Percentiles rank a stretch among this genome's conserved stretches.
These are phyloP conservation scores for thale cress (Arabidopsis thaliana) DNA, from an alignment of 345 rosid species.

Conservation along the genomic window DNA sequence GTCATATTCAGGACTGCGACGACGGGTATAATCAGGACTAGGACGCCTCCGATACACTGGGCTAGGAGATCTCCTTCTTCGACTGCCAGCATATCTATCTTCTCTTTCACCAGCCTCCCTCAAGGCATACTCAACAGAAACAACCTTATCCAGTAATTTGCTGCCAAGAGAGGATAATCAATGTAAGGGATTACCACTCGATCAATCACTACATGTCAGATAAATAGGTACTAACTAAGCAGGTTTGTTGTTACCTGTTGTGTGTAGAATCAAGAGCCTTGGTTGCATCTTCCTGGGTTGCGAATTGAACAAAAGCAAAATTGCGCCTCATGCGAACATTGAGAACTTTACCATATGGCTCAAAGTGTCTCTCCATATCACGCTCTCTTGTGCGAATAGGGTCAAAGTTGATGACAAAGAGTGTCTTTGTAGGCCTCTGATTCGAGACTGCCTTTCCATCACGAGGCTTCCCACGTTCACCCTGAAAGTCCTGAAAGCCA, in stretches of 20 bases:
- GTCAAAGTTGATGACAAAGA: constrained; percentile 87
- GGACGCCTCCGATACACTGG: constrained; percentile 68
- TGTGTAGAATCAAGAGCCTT: constrained; percentile 79
- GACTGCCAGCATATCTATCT: constrained; percentile 62
- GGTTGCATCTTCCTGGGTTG: constrained; percentile 80
- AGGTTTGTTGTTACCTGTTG: constrained; percentile 53
- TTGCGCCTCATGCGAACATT: constrained; percentile 75
- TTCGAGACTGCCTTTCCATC: constrained; percentile 60
- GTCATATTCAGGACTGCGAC: constrained; percentile 75
- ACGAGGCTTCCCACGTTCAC: constrained; percentile 72
- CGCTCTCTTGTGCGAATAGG: constrained; percentile 73
- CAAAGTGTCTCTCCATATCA: constrained; percentile 79
- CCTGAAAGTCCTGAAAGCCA: constrained; percentile 69
- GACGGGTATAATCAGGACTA: constrained; percentile 84
- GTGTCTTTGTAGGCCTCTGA: constrained; percentile 84
- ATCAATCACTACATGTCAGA: not conserved
- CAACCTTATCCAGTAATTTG: constrained; percentile 77
- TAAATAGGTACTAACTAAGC: not conserved
- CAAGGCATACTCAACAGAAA: constrained; percentile 88
- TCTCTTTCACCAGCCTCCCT: constrained; percentile 79
- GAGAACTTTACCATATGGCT: constrained; percentile 73
- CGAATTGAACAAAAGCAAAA: constrained; percentile 87
- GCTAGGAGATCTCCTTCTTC: constrained; percentile 81
- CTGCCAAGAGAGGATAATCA: constrained; percentile 48
- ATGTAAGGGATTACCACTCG: constrained; percentile 1